Evolutionary conservation across 805 yeast species (phyloP), one percentile per base, ranked within the genome.

Genomic region (Clavispora asparagi): DNA sequence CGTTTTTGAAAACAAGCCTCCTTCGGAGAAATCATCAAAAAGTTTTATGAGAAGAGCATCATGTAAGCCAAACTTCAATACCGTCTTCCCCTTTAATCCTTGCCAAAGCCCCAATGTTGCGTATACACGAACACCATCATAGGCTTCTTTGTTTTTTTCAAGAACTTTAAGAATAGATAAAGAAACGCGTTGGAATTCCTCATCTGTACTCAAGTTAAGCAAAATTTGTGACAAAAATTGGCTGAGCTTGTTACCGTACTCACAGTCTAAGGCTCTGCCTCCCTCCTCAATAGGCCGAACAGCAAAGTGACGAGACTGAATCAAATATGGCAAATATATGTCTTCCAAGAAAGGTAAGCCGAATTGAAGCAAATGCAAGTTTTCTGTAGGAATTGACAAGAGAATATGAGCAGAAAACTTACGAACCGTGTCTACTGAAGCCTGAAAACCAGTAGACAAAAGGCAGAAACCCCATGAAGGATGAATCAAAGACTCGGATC

Each of bases 341-440:
- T 51, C 70, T 58, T 48, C 79, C 61, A 64, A 85, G 71, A 39
- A 79, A 54, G 23, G 67, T 53, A 70, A 57, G 7, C 70, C 71
- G 44, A 65, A 44, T 42, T 62, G 64, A 23, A 71, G 50, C 46
- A 67, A 52, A 40, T 57, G 55, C 42, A 82, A 65, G 51, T 79
- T 70, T 29, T 71, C 61, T 1, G 56, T 50, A 6, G 79, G 76
- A 28, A 87, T 68, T 9, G 76, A 65, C 35, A 84, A 73, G 39
- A 87, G 67, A 39, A 87, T 57, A 1, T 73, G 70, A 52, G 84
- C 61, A 1, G 87, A 68, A 54, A 79, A 81, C 53, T 79, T 81
- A 48, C 91, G 70, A 1, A 90, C 88, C 7, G 88, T 76, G 48
- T 87, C 96, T 81, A 84, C 81, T 1, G 87, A 74, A 0, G 91